Evolutionary conservation across 257 asterid species (phyloP), one percentile per base, ranked within the genome.

Genomic region (Solanum pimpinellifolium): DNA sequence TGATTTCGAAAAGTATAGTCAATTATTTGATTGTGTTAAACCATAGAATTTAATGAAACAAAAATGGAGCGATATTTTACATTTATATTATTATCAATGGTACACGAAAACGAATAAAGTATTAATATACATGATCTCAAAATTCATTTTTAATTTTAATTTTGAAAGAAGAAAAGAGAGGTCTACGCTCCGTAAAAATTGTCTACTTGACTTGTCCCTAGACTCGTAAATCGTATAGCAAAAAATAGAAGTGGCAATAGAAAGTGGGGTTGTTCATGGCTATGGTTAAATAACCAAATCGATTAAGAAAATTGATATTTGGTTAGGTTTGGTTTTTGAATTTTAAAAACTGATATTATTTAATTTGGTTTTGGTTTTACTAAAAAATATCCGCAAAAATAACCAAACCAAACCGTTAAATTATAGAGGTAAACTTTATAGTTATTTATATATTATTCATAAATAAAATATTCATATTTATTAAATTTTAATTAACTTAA

Each of bases 171-270:
- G 66, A 59, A 59, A 59, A 0, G 27, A 21, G 25, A 59, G 27
- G 12, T 11, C 0, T 65, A n/a, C 8, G 18, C 33, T 2, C 12
- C 16, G 11, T n/a, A n/a, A 5, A 6, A 65, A 65, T 1, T 65
- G 33, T 65, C 4, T 65, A 65, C 13, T 25, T 62, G 9, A 23
- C 11, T 25, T 62, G 16, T 62, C 0, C 15, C 9, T n/a, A 1
- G 20, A 11, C 4, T 11, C 8, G 4, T 2, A 65, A 5, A 16
- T n/a, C 18, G 7, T 52, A 2, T 23, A 10, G 16, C n/a, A 2
- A 65, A n/a, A 15, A 39, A 41, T n/a, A 12, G 23, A 42, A n/a
- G 37, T 12, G 8, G 6, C 83, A n/a, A 77, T 25, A n/a, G 5
- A 33, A 33, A 33, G 5, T 33, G 35, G 35, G 35, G 35, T 33